Evolutionary conservation across 768 basidiomycete genomes (phyloP).

Genomic region (Rhodotorula sphaerocarpa): DNA sequence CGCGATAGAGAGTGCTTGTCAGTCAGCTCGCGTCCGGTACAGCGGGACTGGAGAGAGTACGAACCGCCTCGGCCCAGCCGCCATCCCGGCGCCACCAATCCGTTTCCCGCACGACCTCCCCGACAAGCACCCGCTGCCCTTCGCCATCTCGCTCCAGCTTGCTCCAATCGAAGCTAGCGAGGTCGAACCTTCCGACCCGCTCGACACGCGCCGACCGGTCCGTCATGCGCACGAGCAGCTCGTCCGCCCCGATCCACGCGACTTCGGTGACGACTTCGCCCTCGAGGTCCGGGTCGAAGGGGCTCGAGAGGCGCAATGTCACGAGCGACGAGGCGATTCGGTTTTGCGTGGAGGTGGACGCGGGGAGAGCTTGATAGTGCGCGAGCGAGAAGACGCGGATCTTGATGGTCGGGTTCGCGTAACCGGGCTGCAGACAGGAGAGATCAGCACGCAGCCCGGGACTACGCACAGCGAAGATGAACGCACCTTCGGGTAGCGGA

Average conservation of each 20-base stretch:
- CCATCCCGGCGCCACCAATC: constrained; percentile 83
- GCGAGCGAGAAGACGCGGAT: constrained; percentile 73
- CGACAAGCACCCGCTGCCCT: constrained; percentile 46
- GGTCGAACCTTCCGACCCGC: constrained; percentile 66
- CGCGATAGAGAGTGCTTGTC: neutral
- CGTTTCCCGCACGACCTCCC: constrained; percentile 61
- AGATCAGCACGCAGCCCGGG: neutral
- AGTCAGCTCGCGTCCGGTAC: neutral
- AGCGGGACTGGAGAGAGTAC: no score
- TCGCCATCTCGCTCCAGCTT: constrained; percentile 37
- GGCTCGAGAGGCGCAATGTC: constrained; percentile 44
- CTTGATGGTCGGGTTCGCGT: constrained; percentile 71
- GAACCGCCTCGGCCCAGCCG: constrained; percentile 86
- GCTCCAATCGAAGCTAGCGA: constrained; percentile 24
- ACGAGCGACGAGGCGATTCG: constrained; percentile 20
- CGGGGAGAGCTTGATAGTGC: constrained; percentile 47
- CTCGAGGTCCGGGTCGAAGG: constrained; percentile 44
- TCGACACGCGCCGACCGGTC: constrained; percentile 75
- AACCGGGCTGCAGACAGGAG: constrained; percentile 31
- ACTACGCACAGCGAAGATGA: neutral
- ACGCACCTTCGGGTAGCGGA: constrained; percentile 65
- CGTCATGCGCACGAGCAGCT: constrained; percentile 74
- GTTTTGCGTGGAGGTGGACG: neutral
- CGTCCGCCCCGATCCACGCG: constrained; percentile 70
- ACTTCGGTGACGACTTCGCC: constrained; percentile 68